Conservation (phyloP, 176 grass and related monocot species). For the Bolboschoenus planiculmis region DNA sequence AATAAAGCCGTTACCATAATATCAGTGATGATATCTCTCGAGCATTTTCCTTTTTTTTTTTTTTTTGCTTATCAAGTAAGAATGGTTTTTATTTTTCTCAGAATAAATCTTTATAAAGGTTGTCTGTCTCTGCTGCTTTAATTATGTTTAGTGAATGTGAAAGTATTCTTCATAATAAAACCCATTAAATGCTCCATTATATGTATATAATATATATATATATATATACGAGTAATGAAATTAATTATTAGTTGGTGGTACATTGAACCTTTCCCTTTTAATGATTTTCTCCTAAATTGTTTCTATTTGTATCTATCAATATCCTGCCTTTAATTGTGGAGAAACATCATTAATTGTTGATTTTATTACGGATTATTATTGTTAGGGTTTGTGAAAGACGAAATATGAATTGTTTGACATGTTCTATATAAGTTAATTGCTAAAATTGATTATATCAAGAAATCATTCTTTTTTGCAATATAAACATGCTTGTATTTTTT, state of each 20-base stretch:
- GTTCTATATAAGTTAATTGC: not conserved
- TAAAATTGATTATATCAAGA: not conserved
- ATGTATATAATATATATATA: too few relatives aligned
- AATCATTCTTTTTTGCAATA: not conserved
- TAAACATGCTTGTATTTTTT: not conserved
- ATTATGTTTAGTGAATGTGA: too few relatives aligned
- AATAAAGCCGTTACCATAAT: too few relatives aligned
- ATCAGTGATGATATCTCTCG: too few relatives aligned
- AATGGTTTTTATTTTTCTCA: too few relatives aligned
- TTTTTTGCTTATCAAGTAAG: too few relatives aligned
- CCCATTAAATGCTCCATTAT: not conserved
- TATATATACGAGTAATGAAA: too few relatives aligned
- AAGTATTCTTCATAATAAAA: constrained; percentile 5
- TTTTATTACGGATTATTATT: not conserved
- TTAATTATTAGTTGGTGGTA: not conserved
- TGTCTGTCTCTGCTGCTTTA: too few relatives aligned
- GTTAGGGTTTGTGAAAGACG: not conserved
- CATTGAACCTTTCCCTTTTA: not conserved
- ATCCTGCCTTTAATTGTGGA: not conserved
- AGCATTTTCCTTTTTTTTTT: too few relatives aligned
- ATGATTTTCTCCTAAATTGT: not conserved
- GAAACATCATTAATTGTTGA: not conserved
- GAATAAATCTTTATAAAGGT: too few relatives aligned
- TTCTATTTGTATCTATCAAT: not conserved
- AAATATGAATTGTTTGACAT: not conserved